Evolutionary conservation across 495 filamentous ascomycete genomes (phyloP).

Genomic region (Bacidia rubella): DNA sequence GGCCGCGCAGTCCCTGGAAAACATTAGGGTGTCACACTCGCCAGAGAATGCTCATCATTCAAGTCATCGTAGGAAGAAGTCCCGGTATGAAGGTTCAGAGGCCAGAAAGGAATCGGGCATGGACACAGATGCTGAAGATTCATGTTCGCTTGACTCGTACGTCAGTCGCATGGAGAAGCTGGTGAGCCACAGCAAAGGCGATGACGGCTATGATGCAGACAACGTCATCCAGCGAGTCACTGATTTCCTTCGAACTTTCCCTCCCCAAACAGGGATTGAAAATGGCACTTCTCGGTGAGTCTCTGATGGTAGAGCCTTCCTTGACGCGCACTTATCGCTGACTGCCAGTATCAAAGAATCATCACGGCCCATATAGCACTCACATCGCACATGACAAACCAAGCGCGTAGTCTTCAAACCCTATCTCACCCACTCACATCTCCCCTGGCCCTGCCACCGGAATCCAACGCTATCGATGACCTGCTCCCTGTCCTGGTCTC

Average conservation of each 20-base stretch:
- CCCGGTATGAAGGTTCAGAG: too few species aligned
- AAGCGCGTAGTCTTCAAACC: conserved; percentile 68
- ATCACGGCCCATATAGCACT: conserved; percentile 81
- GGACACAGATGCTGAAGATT: too few species aligned
- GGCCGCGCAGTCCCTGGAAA: background rate
- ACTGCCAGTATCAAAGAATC: conserved; percentile 42
- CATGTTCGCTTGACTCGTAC: too few species aligned
- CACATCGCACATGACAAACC: conserved; percentile 69
- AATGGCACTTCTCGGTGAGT: conserved; percentile 61
- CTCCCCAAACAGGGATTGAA: conserved; percentile 69
- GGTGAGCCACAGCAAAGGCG: conserved; percentile 57
- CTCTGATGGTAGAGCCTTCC: conserved; percentile 4
- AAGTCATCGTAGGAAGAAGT: too few species aligned
- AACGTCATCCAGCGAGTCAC: conserved; percentile 57
- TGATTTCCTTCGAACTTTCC: conserved; percentile 60
- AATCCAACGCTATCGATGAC: conserved; percentile 61
- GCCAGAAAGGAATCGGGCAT: too few species aligned
- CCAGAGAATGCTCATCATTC: background rate
- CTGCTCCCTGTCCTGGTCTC: conserved; percentile 51
- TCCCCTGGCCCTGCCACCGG: conserved; percentile 54
- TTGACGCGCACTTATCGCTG: conserved; percentile 16
- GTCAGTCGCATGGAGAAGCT: conserved; percentile 65
- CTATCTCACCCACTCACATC: conserved; percentile 53
- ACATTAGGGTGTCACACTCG: background rate
- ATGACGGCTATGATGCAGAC: conserved; percentile 54